phyloP scores from a whole-genome alignment of 2,329 filamentous ascomycete genomes.

The Verticillium dahliae region DNA sequence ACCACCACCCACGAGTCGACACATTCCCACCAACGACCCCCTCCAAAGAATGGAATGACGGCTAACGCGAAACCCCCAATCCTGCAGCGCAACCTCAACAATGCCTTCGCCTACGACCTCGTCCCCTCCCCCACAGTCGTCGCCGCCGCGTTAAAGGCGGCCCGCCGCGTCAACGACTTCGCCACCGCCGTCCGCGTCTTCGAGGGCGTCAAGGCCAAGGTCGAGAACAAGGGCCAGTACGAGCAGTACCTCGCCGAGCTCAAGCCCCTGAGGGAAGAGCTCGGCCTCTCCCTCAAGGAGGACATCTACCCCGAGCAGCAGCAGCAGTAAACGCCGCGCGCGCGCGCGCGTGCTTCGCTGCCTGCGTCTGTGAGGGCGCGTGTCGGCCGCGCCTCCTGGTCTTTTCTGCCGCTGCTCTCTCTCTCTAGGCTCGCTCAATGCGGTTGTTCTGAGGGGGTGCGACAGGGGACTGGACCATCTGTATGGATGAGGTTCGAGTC shows the following conservation, averaged over 20 bases:
- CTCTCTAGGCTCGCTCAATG: too few relatives aligned
- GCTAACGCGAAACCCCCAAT: constrained; percentile 3
- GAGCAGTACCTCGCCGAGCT: constrained; percentile 93
- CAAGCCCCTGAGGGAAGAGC: constrained; percentile 85
- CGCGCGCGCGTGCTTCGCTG: background rate
- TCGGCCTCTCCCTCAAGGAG: constrained; percentile 88
- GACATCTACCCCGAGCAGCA: constrained; percentile 72
- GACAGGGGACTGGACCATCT: too few relatives aligned
- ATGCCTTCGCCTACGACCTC: constrained; percentile 99
- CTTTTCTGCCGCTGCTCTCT: background rate
- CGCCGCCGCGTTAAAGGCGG: constrained; percentile 85
- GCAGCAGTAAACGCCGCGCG: constrained; percentile 21
- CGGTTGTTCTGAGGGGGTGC: too few relatives aligned
- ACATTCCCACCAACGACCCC: too few relatives aligned
- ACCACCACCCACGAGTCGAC: background rate
- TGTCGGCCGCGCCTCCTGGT: background rate
- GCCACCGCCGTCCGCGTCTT: constrained; percentile 97
- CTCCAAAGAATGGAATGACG: background rate
- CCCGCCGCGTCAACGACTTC: constrained; percentile 95
- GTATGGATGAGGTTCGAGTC: background rate
- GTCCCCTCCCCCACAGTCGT: constrained; percentile 91
- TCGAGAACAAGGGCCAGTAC: constrained; percentile 97
- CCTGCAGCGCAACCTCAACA: constrained; percentile 83
- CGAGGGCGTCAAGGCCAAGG: constrained; percentile 98
- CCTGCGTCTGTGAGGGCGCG: background rate